These are phyloP conservation scores for Paraphaeosphaeria minitans DNA, from an alignment of 2,329 filamentous ascomycete species.

Conservation along the genomic window DNA sequence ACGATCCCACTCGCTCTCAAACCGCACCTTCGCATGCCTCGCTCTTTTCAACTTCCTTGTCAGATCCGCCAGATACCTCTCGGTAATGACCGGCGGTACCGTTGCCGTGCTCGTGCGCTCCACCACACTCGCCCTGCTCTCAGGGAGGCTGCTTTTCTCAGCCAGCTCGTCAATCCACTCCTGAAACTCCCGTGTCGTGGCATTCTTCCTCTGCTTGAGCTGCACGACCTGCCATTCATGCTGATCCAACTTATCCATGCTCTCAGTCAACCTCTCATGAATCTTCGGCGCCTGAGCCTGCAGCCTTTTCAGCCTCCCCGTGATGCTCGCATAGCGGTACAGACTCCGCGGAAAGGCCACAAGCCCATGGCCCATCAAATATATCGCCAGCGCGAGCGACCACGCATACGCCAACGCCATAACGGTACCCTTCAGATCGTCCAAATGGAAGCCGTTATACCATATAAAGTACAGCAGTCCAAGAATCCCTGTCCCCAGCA, in stretches of 20 bases:
- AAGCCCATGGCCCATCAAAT: slow-evolving; percentile 95
- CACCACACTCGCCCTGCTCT: slow-evolving; percentile 53
- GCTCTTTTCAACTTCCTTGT: slow-evolving; percentile 82
- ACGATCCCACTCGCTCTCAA: slow-evolving; percentile 82
- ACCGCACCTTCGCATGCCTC: slow-evolving; percentile 80
- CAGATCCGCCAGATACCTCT: slow-evolving; percentile 89
- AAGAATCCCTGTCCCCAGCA: slow-evolving; percentile 70
- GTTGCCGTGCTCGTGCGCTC: slow-evolving; percentile 45
- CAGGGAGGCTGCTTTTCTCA: slow-evolving; percentile 74
- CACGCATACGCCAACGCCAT: slow-evolving; percentile 97
- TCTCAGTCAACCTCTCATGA: slow-evolving; percentile 87
- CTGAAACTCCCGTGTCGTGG: slow-evolving; percentile 73
- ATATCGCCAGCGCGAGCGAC: slow-evolving; percentile 89
- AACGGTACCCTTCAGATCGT: slow-evolving; percentile 78
- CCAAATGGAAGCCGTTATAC: slow-evolving; percentile 73
- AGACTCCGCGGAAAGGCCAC: slow-evolving; percentile 86
- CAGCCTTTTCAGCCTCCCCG: slow-evolving; percentile 72
- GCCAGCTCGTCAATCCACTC: slow-evolving; percentile 97
- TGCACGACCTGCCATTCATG: slow-evolving; percentile 81
- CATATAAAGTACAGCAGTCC: slow-evolving; percentile 85
- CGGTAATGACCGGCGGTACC: slow-evolving; percentile 84
- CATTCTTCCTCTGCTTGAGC: slow-evolving; percentile 79
- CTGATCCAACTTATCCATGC: slow-evolving; percentile 77
- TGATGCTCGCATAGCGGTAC: slow-evolving; percentile 78
- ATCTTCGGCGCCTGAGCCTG: slow-evolving; percentile 79